Base-by-base conservation (phyloP, 495 filamentous ascomycete species). In the Penicillium alfredii region DNA sequence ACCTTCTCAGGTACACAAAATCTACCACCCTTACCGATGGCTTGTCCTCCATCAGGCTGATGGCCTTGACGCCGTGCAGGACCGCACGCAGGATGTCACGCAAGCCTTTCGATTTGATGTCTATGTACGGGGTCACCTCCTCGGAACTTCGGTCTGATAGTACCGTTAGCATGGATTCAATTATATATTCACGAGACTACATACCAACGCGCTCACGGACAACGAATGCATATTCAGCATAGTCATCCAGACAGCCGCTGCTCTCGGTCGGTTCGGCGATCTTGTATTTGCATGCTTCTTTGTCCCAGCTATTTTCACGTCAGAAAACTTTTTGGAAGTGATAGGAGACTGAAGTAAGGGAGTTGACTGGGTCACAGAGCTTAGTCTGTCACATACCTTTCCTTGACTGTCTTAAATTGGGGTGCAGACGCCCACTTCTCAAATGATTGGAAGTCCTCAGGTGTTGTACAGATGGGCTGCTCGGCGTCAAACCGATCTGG, bases 61-160 rank as follows among this genome's bases (percentile, higher is more conserved):
- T 40, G 15, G 50, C 52, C 22, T 55, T 53, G 27, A 64, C 47
- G 21, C 53, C 47, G n/a, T 47, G 16, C 23, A 64, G 30, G 10
- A 63, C 45, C 17, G 11, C 44, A 25, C 49, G 45, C 31, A 64
- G 40, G 34, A 55, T 44, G 22, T 59, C 60, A 30, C 49, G 45
- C 11, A 64, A 42, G 32, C 44, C 38, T 41, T 54, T 39, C 34
- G 49, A 59, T 35, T 54, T 56, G 40, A 54, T 49, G 41, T 59
- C 49, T 41, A 59, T 46, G 23, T 40, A 50, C 19, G 40, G 19
- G 9, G 35, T 50, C 25, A 42, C 44, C 28, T 48, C 40, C 29
- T 53, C 33, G 9, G 38, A 53, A 30, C 50, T 60, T 16, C 45
- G 25, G 22, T 58, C 45, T 56, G 24, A 22, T 31, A 16, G 31